Base-by-base conservation (phyloP, 148 eudicot species). In the Silene latifolia region DNA sequence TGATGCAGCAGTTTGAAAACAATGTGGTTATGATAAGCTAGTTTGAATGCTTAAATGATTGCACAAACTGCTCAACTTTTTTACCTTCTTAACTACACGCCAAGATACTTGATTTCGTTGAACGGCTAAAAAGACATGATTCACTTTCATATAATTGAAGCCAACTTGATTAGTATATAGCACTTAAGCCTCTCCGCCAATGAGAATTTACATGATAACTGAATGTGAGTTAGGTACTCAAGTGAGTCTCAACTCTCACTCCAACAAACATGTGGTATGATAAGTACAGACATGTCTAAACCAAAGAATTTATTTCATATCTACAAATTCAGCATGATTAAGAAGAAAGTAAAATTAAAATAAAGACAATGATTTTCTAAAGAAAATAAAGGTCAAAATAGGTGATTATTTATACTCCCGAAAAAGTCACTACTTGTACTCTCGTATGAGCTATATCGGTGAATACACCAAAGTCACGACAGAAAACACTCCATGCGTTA, bases 151-250 rank as follows among this genome's bases (percentile, higher is more conserved):
- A 32, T 24, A 69, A 69, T 0, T 47, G 56, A 35, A 69, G 15
- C 32, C 58, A 46, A 18, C 57, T 46, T 69, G 32, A 69, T 5
- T 2, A 69, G 58, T 69, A 46, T 5, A 46, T 46, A 56, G 72
- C 58, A 69, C 72, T 11, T 46, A 46, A 69, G 71, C 71, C 71
- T n/a, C 27, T 19, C n/a, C 2, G 19, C 27, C 17, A 67, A 17
- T 7, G 51, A 66, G 44, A 66, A n/a, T 39, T 27, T 62, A 23
- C 24, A 62, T 12, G 44, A 27, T 29, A 42, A 63, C 67, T 6
- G 67, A 13, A 11, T 39, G 42, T 66, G 64, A 23, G 64, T 66
- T n/a, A 5, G 46, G 56, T 51, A 51, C 18, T 64, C 46, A 62
- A 12, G 35, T 24, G 66, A 39, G 24, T 66, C 48, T 66, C 44